phyloP scores from a whole-genome alignment of 352 stramenopile genomes.

The Plasmopara muralis region DNA sequence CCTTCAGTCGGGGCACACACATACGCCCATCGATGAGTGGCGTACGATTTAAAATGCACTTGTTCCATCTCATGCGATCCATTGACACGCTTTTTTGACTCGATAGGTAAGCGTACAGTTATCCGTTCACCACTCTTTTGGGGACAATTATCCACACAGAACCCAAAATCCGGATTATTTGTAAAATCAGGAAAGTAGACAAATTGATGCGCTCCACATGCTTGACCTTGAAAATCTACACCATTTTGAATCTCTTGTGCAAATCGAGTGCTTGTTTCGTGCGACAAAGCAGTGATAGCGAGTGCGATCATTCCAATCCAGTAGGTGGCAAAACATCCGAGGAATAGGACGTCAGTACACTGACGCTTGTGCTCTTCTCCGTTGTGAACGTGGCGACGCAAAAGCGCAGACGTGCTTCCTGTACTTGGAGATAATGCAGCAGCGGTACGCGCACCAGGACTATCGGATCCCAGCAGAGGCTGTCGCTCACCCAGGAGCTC shows the following conservation, averaged over 20 bases:
- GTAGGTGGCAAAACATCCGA: slow-evolving; percentile 52
- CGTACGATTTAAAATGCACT: slow-evolving; percentile 63
- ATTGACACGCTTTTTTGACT: slow-evolving; percentile 25
- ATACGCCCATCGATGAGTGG: slow-evolving; percentile 58
- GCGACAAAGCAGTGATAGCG: slow-evolving; percentile 56
- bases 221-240: slow-evolving; percentile 63
- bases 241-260: slow-evolving; percentile 74
- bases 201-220: slow-evolving; percentile 41
- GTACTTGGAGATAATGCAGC: background rate
- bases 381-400: slow-evolving; percentile 39
- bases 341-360: slow-evolving; percentile 54
- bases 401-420: slow-evolving; percentile 32
- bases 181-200: slow-evolving; percentile 74
- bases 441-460: background rate
- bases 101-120: slow-evolving; percentile 46
- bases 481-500: background rate
- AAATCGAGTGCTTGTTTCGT: slow-evolving; percentile 56
- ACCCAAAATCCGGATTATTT: slow-evolving; percentile 68
- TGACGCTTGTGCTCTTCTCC: slow-evolving; percentile 28
- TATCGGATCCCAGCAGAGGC: background rate
- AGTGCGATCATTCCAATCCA: slow-evolving; percentile 76
- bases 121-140: slow-evolving; percentile 32
- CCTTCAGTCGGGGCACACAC: slow-evolving; percentile 55
- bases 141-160: slow-evolving; percentile 63
- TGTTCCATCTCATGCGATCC: slow-evolving; percentile 24